Base-by-base conservation (phyloP, 2,329 filamentous ascomycete genomes). In the Bisporella sp. region DNA sequence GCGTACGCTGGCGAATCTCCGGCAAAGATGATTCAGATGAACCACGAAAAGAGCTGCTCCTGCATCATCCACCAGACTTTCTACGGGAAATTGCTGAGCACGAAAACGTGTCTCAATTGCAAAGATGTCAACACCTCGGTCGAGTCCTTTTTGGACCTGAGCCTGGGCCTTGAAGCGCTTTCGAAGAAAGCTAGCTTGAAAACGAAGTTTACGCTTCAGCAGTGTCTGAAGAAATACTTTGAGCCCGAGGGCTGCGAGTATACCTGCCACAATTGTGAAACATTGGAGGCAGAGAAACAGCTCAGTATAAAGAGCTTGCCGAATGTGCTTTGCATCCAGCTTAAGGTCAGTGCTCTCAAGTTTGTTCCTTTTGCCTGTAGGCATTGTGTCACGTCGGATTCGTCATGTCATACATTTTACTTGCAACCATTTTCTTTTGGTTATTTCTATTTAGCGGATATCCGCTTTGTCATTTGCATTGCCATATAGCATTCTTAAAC, bases 21-120 rank as follows among this genome's bases (percentile, higher is more conserved):
- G n/a, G 51, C 55, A 8, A 64, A 62, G 37, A 49, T 54, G 12
- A 48, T 44, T 3, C 61, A 60, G 46, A 56, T 51, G n/a, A 55
- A 54, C 11, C 55, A 50, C 46, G 46, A 70, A 64, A 41, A 56
- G 31, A 55, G 48, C 29, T 97, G 93, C 73, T 81, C 84, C 52
- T 99, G 92, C 68, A 88, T 97, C 61, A 86, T 97, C 59, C 93
- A 97, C 66, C 87, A 92, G 64, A 91, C 89, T 0, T 96, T 96
- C 63, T 95, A 92, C 66, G 93, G 93, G 54, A 92, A 95, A 65
- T 81, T 95, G 54, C 87, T 89, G 61, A 93, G 85, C 63, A 92
- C 87, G 21, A 92, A 95, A 39, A 96, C 89, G 13, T 99, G 92
- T 68, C 85, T 89, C 63, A 87, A 85, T 60, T 97, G 92, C 68